Evolutionary conservation across 1,284 basidiomycete species (phyloP).

Genomic region (Fistulinella staudtii): DNA sequence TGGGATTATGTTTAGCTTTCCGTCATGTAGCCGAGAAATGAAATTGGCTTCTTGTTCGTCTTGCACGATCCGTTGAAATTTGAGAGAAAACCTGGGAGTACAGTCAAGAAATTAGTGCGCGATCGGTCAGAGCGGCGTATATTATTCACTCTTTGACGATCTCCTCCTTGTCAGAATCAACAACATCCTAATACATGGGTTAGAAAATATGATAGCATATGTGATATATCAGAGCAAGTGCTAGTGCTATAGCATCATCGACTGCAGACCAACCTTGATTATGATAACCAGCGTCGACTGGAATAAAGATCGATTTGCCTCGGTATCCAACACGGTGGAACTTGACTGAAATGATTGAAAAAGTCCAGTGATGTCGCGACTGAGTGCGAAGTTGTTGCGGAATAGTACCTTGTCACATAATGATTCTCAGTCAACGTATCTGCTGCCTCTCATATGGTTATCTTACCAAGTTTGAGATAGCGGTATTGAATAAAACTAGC

Average conservation of each 20-base stretch:
- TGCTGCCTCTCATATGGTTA: too few species aligned
- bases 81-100: conserved; percentile 46
- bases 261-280: conserved; percentile 53
- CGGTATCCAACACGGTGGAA: conserved; percentile 53
- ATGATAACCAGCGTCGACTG: conserved; percentile 58
- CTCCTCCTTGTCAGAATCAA: conserved; percentile 52
- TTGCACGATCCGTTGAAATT: conserved; percentile 55
- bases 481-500: conserved; percentile 61
- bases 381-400: conserved; percentile 61
- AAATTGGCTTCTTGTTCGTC: conserved; percentile 61
- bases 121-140: background rate
- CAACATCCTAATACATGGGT: conserved; percentile 53
- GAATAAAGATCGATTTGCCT: conserved; percentile 55
- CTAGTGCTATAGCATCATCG: too few species aligned
- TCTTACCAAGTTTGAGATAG: conserved; percentile 51
- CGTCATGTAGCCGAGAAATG: conserved; percentile 52
- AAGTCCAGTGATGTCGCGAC: conserved; percentile 53
- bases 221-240: too few species aligned
- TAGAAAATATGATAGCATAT: too few species aligned
- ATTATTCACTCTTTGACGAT: conserved; percentile 51
- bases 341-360: conserved; percentile 66
- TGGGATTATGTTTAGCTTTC: conserved; percentile 54
- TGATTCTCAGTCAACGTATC: background rate
- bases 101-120: background rate
- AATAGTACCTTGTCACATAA: conserved; percentile 60